Percentiles rank a stretch among this genome's conserved stretches.
phyloP scores from a whole-genome alignment of 140 eudicot species.

The Stevia rebaudiana region DNA sequence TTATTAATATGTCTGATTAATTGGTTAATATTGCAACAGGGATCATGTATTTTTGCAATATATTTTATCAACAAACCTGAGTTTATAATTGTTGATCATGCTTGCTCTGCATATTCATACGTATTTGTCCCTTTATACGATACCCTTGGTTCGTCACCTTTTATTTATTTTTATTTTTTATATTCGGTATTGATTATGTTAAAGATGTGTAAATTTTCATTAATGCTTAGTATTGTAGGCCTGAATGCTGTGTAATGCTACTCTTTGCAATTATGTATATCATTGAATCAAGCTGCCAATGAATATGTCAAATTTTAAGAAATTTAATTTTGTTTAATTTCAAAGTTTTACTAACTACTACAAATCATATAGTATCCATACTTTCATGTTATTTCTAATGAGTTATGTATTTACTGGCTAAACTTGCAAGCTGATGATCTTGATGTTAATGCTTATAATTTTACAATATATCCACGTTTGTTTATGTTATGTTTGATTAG shows the following conservation, averaged over 20 bases:
- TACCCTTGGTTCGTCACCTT: slow-evolving; percentile 60
- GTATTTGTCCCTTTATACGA: slow-evolving; percentile 85
- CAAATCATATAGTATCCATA: too few species aligned
- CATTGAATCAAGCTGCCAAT: too few species aligned
- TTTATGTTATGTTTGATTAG: too few species aligned
- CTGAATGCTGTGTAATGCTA: slow-evolving; percentile 84
- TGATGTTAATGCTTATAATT: too few species aligned
- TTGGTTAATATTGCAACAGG: slow-evolving; percentile 45
- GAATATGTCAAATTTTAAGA: too few species aligned
- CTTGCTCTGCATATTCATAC: slow-evolving; percentile 88
- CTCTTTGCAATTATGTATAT: too few species aligned
- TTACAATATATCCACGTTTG: too few species aligned
- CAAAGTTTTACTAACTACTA: too few species aligned
- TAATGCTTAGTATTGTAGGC: slow-evolving; percentile 39
- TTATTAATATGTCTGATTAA: neutral
- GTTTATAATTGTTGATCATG: slow-evolving; percentile 88
- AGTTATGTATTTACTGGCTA: too few species aligned
- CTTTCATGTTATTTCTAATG: too few species aligned
- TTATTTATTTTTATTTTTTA: neutral
- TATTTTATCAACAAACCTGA: slow-evolving; percentile 92
- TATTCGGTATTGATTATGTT: neutral
- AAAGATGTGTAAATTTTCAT: neutral
- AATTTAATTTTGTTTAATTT: too few species aligned
- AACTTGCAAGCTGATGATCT: too few species aligned
- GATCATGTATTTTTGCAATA: slow-evolving; percentile 66